Base-by-base conservation (phyloP, 2,329 filamentous ascomycete genomes). In the Aspergillus ochraceus region DNA sequence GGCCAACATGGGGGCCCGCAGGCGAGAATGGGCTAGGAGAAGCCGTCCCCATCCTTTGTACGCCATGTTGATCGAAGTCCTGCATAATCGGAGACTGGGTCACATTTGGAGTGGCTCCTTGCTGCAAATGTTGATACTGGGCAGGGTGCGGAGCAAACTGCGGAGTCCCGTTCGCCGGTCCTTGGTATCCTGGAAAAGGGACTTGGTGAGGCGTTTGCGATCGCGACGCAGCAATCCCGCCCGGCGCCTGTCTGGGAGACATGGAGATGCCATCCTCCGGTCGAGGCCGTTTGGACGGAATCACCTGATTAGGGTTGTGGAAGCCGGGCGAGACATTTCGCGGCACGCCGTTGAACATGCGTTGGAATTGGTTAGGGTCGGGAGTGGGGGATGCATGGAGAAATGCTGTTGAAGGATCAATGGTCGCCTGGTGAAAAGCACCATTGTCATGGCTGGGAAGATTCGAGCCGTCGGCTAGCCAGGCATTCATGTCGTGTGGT, bases 61-160 rank as follows among this genome's bases (percentile, higher is more conserved):
- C 87, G 68, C 84, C 84, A 71, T 90, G 86, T 76, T 82, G 77
- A 60, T 80, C 79, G 57, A 86, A 88, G 56, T 86, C 84, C 71
- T 96, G 93, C 63, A 97, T 92, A 63, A 96, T 94, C 29, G 95
- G 95, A 6, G 95, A 98, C 11, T 94, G 94, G 45, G 92, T 97
- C 62, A 91, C 90, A 75, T 92, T 95, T 54, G 87, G 84, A 3
- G 92, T 92, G 54, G 89, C 88, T 70, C 90, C 89, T 66, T 90
- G 86, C 70, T 92, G 90, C 57, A 96, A 84, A 78, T 97, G 93
- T 63, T 91, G 87, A 73, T 94, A 96, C 58, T 86, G 86, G 60
- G 84, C 87, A 19, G 87, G 86, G 71, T 89, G 88, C 53, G 75
- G 73, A 45, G 77, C 68, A 54, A 86, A 84, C 65, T 85, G 85